phyloP scores from a whole-genome alignment of 176 grass and related monocot species.

The Saccharum spontaneum region DNA sequence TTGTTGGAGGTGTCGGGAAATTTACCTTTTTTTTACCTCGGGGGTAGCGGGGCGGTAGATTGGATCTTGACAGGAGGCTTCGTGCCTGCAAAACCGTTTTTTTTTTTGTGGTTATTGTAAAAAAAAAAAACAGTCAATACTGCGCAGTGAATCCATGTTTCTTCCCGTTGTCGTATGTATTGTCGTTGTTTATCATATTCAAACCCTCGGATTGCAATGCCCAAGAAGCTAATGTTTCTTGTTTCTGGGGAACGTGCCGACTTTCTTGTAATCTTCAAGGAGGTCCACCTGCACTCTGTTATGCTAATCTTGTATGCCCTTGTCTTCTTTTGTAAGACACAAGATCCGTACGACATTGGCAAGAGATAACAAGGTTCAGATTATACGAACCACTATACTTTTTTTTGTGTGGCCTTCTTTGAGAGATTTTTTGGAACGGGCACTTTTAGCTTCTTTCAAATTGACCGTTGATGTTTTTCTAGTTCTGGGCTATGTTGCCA shows the following conservation, averaged over 20 bases:
- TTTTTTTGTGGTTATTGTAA: background rate
- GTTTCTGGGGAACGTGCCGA: background rate
- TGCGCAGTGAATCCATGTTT: background rate
- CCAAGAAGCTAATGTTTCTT: background rate
- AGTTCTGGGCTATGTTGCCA: background rate
- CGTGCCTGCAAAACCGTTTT: background rate
- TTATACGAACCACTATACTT: background rate
- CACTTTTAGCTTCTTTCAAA: background rate
- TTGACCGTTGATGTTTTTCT: background rate
- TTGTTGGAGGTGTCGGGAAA: background rate
- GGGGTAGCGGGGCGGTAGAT: background rate
- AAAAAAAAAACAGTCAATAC: background rate
- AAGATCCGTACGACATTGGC: background rate
- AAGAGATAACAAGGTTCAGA: background rate
- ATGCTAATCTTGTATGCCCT: background rate
- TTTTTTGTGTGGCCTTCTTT: background rate
- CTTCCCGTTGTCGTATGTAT: background rate
- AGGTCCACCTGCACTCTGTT: background rate
- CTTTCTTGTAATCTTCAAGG: background rate
- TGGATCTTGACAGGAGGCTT: background rate
- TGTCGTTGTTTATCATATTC: slow-evolving; percentile 18
- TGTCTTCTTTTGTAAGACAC: background rate
- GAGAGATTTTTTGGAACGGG: background rate
- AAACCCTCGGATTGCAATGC: background rate
- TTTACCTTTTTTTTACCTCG: background rate